Base-by-base conservation (phyloP, 768 basidiomycete genomes). In the Rhodotorula babjevae region DNA sequence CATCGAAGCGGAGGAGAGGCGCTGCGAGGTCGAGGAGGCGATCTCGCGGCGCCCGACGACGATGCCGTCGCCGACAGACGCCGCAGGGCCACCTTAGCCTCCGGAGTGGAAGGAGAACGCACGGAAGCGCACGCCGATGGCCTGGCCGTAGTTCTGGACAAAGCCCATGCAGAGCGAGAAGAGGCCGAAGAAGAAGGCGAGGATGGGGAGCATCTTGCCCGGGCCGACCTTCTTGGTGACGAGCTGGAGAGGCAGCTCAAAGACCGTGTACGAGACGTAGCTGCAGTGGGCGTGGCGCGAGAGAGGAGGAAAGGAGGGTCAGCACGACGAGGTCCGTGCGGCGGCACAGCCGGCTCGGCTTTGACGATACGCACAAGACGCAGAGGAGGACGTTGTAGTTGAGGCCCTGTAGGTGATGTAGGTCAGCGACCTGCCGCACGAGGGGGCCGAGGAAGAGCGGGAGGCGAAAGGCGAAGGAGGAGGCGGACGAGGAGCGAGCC, bases 81-180 rank as follows among this genome's bases (percentile, higher is more conserved):
- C 36, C 36, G 36, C 36, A 36, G 5, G n/a, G n/a, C n/a, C n/a
- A n/a, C n/a, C n/a, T n/a, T n/a, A n/a, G n/a, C n/a, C n/a, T n/a
- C n/a, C n/a, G n/a, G n/a, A n/a, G n/a, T n/a, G n/a, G n/a, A n/a
- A n/a, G n/a, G n/a, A 36, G 36, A 9, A 57, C 56, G 11, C 56
- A 57, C 56, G 55, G 67, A 75, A 75, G 21, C 73, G 71, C 0
- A 73, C 65, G 33, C 68, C 74, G 61, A 71, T 53, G 0, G 40
- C 58, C 18, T 61, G 10, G 0, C 70, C 66, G 42, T 75, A 65
- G 2, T 67, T 61, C 16, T 70, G 55, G 59, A 73, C 68, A 49
- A 72, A 76, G 27, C 71, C 67, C 36, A 69, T 64, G 60, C 18
- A 59, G 59, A 75, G 61, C 25, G 73, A 59, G 63, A 75, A 64